Evolutionary conservation across 2,329 filamentous ascomycete species (phyloP), one percentile per base, ranked within the genome.

Genomic region (Plenodomus biglobosus): DNA sequence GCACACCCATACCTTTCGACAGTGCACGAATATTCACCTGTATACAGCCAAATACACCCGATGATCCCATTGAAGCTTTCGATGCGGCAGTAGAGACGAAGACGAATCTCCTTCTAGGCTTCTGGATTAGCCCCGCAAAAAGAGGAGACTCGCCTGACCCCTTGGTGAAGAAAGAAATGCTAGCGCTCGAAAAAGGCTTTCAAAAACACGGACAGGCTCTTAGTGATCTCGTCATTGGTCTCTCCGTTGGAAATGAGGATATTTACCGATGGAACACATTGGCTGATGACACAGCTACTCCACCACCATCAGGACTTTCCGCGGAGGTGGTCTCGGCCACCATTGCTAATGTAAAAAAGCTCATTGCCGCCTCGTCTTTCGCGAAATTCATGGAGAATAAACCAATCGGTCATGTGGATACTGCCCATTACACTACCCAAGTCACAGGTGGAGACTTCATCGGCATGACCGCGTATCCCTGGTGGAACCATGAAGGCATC

Each of bases 1-100:
- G 49, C 18, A 58, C 56, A 6, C 38, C 84, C 24, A 73, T 77
- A 7, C 81, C 80, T 39, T 90, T 87, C 75, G 85, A 77, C 62
- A 85, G 81, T 52, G 86, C 84, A 20, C 83, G 86, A 46, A 76
- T 90, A 19, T 90, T 86, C 73, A 89, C 86, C 73, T 86, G 48
- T 83, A 88, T 79, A 15, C 49, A 55, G 20, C 40, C 48, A 2
- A 46, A 51, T 1, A 59, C 59, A 8, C 27, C 79, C 53, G 82
- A 79, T 70, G 77, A 79, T 16, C 81, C 83, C 56, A 90, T 85
- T 60, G 76, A 79, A 38, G 69, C 69, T 3, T 67, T 71, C 19
- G 60, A 64, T 22, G 68, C 69, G 4, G 68, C 69, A 11, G 57
- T 70, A 16, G 57, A 59, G n/a, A 65, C 65, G 1, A 62, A 62